phyloP scores from a whole-genome alignment of 2,329 filamentous ascomycete species.

The Pestalotiopsis sp. region DNA sequence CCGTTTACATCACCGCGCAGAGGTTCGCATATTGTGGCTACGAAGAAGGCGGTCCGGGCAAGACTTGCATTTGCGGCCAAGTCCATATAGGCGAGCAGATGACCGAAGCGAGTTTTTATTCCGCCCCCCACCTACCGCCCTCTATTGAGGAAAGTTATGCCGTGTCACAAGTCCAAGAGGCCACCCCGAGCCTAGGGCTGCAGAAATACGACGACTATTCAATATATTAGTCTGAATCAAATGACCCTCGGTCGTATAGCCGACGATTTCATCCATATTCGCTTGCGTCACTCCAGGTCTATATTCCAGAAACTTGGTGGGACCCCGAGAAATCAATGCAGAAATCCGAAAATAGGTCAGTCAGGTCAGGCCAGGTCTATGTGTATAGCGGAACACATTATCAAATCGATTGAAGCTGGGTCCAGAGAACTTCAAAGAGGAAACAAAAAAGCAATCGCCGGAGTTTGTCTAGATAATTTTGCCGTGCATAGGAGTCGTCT shows the following conservation, averaged over 20 bases:
- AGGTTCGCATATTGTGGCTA: background rate
- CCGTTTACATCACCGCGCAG: background rate
- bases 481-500: conserved; percentile 7
- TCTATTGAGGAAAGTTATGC: background rate
- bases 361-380: background rate
- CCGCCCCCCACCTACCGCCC: conserved; percentile 2
- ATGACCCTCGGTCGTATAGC: conserved; percentile 31
- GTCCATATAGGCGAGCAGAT: conserved; percentile 1
- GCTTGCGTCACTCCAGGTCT: background rate
- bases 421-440: background rate
- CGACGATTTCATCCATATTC: conserved; percentile 34
- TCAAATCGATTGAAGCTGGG: background rate
- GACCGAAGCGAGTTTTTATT: background rate
- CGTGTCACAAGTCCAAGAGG: conserved; percentile 3
- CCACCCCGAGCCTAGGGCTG: conserved; percentile 1
- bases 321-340: background rate
- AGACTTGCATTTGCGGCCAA: background rate
- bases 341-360: background rate
- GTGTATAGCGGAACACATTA: background rate
- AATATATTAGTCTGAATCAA: conserved; percentile 24
- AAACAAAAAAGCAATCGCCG: background rate
- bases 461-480: background rate
- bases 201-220: conserved; percentile 15
- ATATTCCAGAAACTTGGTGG: background rate
- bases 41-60: background rate